Base-by-base conservation (phyloP, 2,329 filamentous ascomycete genomes). In the Tolypocladium inflatum region DNA sequence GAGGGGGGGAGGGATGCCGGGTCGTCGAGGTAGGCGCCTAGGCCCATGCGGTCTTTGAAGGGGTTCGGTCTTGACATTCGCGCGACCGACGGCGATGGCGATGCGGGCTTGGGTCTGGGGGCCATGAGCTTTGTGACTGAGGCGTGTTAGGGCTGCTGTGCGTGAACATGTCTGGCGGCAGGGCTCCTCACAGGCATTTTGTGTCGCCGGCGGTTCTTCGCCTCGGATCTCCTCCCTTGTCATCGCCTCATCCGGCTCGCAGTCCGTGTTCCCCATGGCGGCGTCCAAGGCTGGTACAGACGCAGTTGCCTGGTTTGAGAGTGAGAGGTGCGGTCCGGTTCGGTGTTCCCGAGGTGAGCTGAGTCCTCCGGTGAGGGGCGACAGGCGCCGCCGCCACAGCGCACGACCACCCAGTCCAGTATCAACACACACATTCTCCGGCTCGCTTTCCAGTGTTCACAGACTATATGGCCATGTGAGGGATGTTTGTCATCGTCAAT, bases 21-120 rank as follows among this genome's bases (percentile, higher is more conserved):
- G 43, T 81, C 71, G 19, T 74, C 68, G 54, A 90, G 84, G 70
- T 94, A 94, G 33, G 78, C 75, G 41, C 83, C 85, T 0, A 94
- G 78, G 0, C 80, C 87, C 66, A 87, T 79, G 55, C 86, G 80
- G 57, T 77, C 73, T 19, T 74, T 75, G 67, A 79, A 80, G 35
- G 68, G 68, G 58, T 67, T 69, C 26, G 65, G 59, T 37, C 63
- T 60, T 58, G 61, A 62, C 6, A 59, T 57, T 37, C 56, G 63
- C 15, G 61, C 61, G 17, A 61, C 54, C 61, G 62, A n/a, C 11
- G 43, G 58, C 57, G 54, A 21, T 55, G 55, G 43, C 54, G 61
- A 45, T 30, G 61, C 60, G 62, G 52, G 74, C 69, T 71, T 72
- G 52, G 67, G 69, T 59, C 72, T 74, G 26, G 68, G 64, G 1